Evolutionary conservation across 108 stramenopile genomes (phyloP).

Genomic region (Cylindrotheca fusiformis): DNA sequence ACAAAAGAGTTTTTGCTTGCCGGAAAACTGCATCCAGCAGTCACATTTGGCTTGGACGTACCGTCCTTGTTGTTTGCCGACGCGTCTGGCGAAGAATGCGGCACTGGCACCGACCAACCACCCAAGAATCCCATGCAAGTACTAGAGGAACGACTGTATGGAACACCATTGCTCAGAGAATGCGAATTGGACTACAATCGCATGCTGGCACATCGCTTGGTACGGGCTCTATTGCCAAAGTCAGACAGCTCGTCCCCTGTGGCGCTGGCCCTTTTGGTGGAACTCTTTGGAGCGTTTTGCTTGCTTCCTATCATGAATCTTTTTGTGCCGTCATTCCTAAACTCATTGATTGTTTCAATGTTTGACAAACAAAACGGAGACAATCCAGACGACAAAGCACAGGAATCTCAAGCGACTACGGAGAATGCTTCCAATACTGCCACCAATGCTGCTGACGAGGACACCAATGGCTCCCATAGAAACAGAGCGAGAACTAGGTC

Average conservation of each 20-base stretch:
- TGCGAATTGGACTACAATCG: constrained; percentile 88
- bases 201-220: constrained; percentile 63
- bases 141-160: constrained; percentile 67
- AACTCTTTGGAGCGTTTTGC: constrained; percentile 64
- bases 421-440: neutral
- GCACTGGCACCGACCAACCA: constrained; percentile 11
- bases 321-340: constrained; percentile 68
- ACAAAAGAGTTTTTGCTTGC: constrained; percentile 70
- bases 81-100: constrained; percentile 67
- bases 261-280: constrained; percentile 55
- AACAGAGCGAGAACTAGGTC: neutral
- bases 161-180: constrained; percentile 48
- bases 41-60: constrained; percentile 88
- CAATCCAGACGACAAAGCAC: constrained; percentile 3
- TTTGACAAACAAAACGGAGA: constrained; percentile 10
- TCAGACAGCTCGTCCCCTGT: constrained; percentile 63
- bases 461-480: constrained; percentile 4
- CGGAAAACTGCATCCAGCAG: constrained; percentile 70
- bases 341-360: constrained; percentile 51
- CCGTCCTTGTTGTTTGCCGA: constrained; percentile 83
- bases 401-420: constrained; percentile 3
- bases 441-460: constrained; percentile 5
- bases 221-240: constrained; percentile 53
- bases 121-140: constrained; percentile 49
- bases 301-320: constrained; percentile 69